Evolutionary conservation across 441 rosid species (phyloP).

Genomic region (Geranium incanum): DNA sequence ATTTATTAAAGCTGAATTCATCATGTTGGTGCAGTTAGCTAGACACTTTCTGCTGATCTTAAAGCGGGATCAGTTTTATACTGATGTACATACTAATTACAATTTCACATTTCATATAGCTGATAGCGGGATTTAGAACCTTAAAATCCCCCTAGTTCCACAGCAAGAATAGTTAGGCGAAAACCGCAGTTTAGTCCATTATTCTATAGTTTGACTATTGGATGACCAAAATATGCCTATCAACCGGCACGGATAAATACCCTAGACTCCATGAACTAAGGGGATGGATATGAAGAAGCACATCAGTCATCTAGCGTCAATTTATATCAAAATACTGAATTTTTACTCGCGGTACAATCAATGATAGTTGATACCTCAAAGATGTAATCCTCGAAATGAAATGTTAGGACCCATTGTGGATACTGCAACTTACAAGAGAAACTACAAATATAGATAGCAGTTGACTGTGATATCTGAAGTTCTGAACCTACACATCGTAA

Average conservation of each 20-base stretch:
- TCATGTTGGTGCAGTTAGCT: background rate
- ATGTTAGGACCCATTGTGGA: background rate
- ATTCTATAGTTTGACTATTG: too few species aligned
- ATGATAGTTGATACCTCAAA: background rate
- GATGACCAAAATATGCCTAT: too few species aligned
- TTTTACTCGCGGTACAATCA: background rate
- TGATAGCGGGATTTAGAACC: background rate
- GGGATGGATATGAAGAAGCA: background rate
- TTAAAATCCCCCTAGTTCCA: too few species aligned
- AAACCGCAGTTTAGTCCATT: too few species aligned
- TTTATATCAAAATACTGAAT: conserved; percentile 4
- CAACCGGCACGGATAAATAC: background rate
- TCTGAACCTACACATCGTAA: background rate
- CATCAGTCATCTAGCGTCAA: background rate
- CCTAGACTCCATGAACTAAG: background rate
- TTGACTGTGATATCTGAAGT: background rate
- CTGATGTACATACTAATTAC: background rate
- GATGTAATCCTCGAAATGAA: background rate
- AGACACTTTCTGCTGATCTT: background rate
- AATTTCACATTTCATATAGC: background rate
- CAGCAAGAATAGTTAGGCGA: too few species aligned
- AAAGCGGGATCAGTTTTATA: background rate
- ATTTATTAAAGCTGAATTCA: background rate
- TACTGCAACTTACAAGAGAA: background rate
- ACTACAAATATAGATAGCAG: background rate